Base-by-base conservation (phyloP, 164 flowering plant genomes). In the Nymphaea thermarum region DNA sequence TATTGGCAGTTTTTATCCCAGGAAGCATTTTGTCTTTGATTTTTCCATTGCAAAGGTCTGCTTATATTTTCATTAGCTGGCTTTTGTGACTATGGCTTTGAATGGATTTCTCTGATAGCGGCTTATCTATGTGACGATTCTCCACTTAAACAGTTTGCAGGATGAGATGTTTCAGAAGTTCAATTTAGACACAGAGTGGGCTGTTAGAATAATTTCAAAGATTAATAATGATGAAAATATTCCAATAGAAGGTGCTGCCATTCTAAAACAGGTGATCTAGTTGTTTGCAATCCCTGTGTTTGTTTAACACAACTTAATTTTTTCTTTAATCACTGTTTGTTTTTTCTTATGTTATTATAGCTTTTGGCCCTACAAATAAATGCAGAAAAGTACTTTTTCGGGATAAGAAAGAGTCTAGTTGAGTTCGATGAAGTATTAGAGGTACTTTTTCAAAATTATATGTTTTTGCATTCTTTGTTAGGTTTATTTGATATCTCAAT, bases 381-480 rank as follows among this genome's bases (percentile, higher is more conserved):
- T 82, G 92, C 86, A 3, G 98, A 94, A 85, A 94, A 94, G 78
- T 90, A 83, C 77, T 91, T 86, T 80, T 94, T 91, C 72, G 78
- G 83, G 55, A 83, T 86, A 75, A 81, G 99, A 76, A 94, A 94
- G 84, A 87, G 85, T 81, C 82, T 91, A 65, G 98, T 94, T 44
- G 99, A 94, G 82, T 94, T 94, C 73, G 99, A 94, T 80, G 99
- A 94, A 87, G 99, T 94, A 44, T 75, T 94, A 70, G 99, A 94
- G 99, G 99, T 94, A 78, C 47, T 72, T 25, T 44, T 72, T 71
- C 53, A 6, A 57, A 47, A 63, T 64, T 68, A 17, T 7, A 44
- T 17, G 36, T 10, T 45, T 0, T 25, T 45, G 53, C 53, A 45
- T 2, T 45, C n/a, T 60, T 16, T 15, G 15, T 60, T 60, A 60